phyloP scores from a whole-genome alignment of 2,329 filamentous ascomycete species.

The Ascochyta clinopodiicola region DNA sequence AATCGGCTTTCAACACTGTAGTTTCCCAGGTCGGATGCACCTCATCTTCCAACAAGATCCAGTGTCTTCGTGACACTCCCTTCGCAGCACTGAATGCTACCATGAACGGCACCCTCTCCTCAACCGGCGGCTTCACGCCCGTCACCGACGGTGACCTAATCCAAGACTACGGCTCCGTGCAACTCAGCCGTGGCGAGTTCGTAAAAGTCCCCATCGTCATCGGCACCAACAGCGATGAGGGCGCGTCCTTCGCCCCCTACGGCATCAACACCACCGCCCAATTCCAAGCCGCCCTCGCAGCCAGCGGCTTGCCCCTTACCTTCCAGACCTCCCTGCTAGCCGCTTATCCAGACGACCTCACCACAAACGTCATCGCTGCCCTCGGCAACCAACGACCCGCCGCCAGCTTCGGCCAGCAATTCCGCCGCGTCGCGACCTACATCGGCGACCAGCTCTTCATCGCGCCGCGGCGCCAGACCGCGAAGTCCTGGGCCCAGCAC shows the following conservation, averaged over 20 bases:
- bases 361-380: constrained; percentile 20
- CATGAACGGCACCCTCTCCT: constrained; percentile 52
- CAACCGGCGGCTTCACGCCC: constrained; percentile 46
- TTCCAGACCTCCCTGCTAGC: constrained; percentile 14
- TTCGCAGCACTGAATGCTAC: constrained; percentile 64
- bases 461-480: constrained; percentile 59
- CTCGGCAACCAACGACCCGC: constrained; percentile 20
- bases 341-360: constrained; percentile 25
- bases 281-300: constrained; percentile 46
- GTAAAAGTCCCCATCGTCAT: constrained; percentile 66
- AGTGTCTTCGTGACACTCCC: constrained; percentile 62
- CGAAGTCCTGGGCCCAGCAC: constrained; percentile 55
- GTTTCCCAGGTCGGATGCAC: constrained; percentile 24
- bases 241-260: constrained; percentile 58
- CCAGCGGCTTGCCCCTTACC: not conserved
- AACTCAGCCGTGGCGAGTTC: constrained; percentile 64
- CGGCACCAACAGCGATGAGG: constrained; percentile 70
- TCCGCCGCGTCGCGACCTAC: constrained; percentile 57
- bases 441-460: constrained; percentile 61
- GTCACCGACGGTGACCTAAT: constrained; percentile 64
- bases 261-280: constrained; percentile 63
- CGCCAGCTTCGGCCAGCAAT: constrained; percentile 47
- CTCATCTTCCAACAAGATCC: constrained; percentile 17
- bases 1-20: constrained; percentile 41
- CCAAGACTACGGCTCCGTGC: constrained; percentile 56